These are phyloP conservation scores for Vanilla planifolia DNA, from an alignment of 106 monocot species.

Conservation along the genomic window DNA sequence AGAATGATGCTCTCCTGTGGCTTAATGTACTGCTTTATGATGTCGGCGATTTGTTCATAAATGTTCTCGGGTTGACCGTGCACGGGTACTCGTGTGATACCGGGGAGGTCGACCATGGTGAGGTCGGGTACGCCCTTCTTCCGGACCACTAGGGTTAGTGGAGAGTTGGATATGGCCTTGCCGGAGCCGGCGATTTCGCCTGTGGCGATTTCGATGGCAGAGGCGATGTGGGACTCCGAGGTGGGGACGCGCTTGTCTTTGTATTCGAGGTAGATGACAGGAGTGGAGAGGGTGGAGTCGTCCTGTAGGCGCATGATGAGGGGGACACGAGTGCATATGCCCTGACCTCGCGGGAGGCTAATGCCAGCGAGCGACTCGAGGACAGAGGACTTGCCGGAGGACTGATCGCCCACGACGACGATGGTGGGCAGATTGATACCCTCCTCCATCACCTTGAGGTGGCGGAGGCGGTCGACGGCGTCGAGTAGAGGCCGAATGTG, in stretches of 20 bases:
- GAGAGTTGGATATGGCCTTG: neutral
- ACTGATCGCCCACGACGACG: constrained; percentile 23
- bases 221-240: constrained; percentile 2
- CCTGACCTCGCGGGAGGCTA: constrained; percentile 20
- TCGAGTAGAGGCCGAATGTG: constrained; percentile 23
- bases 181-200: constrained; percentile 3
- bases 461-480: constrained; percentile 20
- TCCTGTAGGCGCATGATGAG: constrained; percentile 20
- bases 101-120: constrained; percentile 14
- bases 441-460: constrained; percentile 22
- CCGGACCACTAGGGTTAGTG: constrained; percentile 2
- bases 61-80: constrained; percentile 16
- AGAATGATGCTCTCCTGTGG: constrained; percentile 11
- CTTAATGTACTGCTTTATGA: constrained; percentile 12
- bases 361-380: constrained; percentile 19
- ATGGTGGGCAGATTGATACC: constrained; percentile 20
- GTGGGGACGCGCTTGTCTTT: neutral
- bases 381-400: constrained; percentile 21
- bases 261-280: constrained; percentile 12
- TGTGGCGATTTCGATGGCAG: constrained; percentile 7
- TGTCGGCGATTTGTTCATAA: constrained; percentile 6
- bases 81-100: constrained; percentile 6
- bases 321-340: constrained; percentile 22
- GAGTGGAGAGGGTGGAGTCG: neutral
- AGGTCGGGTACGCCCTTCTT: constrained; percentile 12